Percentiles rank a stretch among this genome's conserved stretches.
These are phyloP conservation scores for Psilocybe subaeruginosa DNA, from an alignment of 768 basidiomycete species.

Conservation along the genomic window DNA sequence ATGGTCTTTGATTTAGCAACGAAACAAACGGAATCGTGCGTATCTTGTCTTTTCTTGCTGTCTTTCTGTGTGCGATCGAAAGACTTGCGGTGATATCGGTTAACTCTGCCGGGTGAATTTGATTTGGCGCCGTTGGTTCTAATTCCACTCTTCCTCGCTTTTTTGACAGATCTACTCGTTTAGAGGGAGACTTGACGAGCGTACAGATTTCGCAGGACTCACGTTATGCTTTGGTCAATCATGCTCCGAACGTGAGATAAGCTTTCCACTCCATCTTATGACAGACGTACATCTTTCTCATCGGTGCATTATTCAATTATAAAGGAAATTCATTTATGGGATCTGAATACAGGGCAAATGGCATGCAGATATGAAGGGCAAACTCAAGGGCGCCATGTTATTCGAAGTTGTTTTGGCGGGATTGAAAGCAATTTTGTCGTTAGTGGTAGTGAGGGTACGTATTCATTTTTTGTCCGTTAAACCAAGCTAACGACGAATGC, in stretches of 20 bases:
- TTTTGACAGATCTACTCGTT: constrained; percentile 55
- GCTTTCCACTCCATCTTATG: constrained; percentile 16
- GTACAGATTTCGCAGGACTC: constrained; percentile 88
- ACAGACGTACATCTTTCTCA: constrained; percentile 8
- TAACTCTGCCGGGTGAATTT: neutral
- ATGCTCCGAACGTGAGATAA: constrained; percentile 78
- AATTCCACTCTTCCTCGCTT: constrained; percentile 16
- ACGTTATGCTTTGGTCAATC: constrained; percentile 83
- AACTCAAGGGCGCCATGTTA: constrained; percentile 79
- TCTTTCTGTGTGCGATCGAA: neutral
- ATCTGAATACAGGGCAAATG: constrained; percentile 68
- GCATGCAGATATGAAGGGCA: constrained; percentile 88
- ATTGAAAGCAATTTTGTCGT: constrained; percentile 86
- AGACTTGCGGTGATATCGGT: constrained; percentile 13
- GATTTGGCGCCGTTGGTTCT: constrained; percentile 9
- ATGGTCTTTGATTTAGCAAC: constrained; percentile 78
- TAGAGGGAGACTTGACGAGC: constrained; percentile 85
- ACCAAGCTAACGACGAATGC: constrained; percentile 4
- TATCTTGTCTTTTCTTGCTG: constrained; percentile 16
- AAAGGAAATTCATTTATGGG: constrained; percentile 91
- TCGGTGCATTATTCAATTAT: constrained; percentile 10
- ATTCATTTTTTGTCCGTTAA: constrained; percentile 5
- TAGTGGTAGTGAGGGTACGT: constrained; percentile 93
- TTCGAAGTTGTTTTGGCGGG: constrained; percentile 94
- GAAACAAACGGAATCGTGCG: constrained; percentile 71